Conservation (phyloP, 805 yeast genomes). For the Starmerella etchellsii region DNA sequence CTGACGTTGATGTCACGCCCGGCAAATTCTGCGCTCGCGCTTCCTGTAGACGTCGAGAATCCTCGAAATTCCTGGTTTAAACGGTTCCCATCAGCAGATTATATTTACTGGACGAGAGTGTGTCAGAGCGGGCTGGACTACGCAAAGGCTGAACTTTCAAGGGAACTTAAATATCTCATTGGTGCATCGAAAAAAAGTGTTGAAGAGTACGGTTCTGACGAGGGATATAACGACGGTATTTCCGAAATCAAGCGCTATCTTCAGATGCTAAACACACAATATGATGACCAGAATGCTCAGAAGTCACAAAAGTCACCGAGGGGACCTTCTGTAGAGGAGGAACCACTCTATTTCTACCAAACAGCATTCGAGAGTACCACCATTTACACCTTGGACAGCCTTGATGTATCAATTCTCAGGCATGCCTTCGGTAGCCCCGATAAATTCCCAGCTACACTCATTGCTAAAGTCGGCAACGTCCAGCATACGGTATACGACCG, state of each 20-base stretch:
- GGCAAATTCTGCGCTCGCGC: slow-evolving; percentile 8
- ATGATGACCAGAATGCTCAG: not conserved
- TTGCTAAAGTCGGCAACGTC: slow-evolving; percentile 56
- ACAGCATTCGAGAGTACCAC: slow-evolving; percentile 57
- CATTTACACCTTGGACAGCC: slow-evolving; percentile 55
- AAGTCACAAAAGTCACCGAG: not conserved
- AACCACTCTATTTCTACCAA: slow-evolving; percentile 51
- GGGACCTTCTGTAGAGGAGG: not conserved
- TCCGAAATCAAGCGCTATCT: slow-evolving; percentile 7
- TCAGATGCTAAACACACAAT: not conserved
- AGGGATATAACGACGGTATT: slow-evolving; percentile 18
- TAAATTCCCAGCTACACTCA: slow-evolving; percentile 53
- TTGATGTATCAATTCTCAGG: slow-evolving; percentile 66
- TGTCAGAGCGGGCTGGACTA: slow-evolving; percentile 52
- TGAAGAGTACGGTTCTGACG: slow-evolving; percentile 15
- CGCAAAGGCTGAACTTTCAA: slow-evolving; percentile 40
- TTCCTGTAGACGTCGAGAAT: slow-evolving; percentile 11
- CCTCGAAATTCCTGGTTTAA: not conserved
- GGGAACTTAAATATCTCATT: slow-evolving; percentile 45
- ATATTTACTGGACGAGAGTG: slow-evolving; percentile 45
- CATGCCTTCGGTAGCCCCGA: slow-evolving; percentile 49
- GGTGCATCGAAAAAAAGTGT: slow-evolving; percentile 42
- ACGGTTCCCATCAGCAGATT: slow-evolving; percentile 26
- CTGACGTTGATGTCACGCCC: slow-evolving; percentile 16
- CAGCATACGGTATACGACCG: slow-evolving; percentile 52